Evolutionary conservation across 345 rosid species (phyloP).

Genomic region (Lepidium didymum): DNA sequence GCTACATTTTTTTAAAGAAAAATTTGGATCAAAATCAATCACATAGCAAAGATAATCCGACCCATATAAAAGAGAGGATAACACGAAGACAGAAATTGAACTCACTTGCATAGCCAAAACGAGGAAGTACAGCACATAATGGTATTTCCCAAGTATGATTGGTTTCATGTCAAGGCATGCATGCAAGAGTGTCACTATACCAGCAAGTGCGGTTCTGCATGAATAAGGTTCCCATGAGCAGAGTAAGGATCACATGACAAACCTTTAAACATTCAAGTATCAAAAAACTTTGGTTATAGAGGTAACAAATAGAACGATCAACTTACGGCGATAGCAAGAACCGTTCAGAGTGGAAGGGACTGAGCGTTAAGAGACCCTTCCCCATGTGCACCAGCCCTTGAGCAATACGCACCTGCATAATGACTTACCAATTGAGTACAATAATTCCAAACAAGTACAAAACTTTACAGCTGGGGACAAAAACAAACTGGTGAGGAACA

Average conservation of each 20-base stretch:
- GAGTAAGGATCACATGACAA: too few relatives aligned
- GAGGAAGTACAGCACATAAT: constrained; percentile 80
- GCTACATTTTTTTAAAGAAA: constrained; percentile 33
- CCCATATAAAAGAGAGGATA: too few relatives aligned
- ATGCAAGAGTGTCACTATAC: constrained; percentile 66
- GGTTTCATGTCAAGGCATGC: constrained; percentile 92
- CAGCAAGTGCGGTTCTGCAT: constrained; percentile 83
- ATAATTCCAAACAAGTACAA: too few relatives aligned
- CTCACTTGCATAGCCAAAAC: constrained; percentile 93
- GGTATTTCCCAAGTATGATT: constrained; percentile 76
- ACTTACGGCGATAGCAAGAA: constrained; percentile 86
- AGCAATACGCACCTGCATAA: constrained; percentile 79
- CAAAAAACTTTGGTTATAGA: too few relatives aligned
- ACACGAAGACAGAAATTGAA: background rate
- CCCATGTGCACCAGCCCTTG: constrained; percentile 95
- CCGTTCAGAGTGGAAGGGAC: constrained; percentile 90
- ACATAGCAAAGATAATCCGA: too few relatives aligned
- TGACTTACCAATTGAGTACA: constrained; percentile 6
- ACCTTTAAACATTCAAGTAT: too few relatives aligned
- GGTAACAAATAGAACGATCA: too few relatives aligned
- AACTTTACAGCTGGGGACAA: background rate
- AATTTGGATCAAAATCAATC: too few relatives aligned
- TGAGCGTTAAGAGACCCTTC: constrained; percentile 86
- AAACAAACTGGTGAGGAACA: background rate
- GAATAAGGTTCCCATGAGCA: too few relatives aligned